These are phyloP conservation scores for Colletotrichum lini DNA, from an alignment of 2,329 filamentous ascomycete species.

Conservation along the genomic window DNA sequence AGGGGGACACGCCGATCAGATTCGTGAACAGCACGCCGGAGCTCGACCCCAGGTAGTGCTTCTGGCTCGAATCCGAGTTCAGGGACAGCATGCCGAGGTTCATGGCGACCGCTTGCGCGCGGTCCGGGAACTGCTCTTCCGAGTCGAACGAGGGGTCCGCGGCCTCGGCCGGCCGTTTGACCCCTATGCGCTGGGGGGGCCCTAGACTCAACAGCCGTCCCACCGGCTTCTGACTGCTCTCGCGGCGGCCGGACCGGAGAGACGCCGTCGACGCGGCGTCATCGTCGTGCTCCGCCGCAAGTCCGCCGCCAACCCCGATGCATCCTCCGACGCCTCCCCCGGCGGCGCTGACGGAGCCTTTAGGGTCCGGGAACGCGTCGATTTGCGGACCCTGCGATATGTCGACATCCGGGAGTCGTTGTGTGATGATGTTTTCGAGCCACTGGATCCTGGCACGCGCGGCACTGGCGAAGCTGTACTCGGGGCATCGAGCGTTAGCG, in stretches of 20 bases:
- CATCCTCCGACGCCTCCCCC: constrained; percentile 4
- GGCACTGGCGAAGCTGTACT: constrained; percentile 43
- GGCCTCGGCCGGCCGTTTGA: constrained; percentile 30
- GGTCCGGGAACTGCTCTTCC: constrained; percentile 63
- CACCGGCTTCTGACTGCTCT: constrained; percentile 1
- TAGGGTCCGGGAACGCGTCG: constrained; percentile 44
- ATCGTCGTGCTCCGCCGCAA: constrained; percentile 24
- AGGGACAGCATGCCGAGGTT: constrained; percentile 55
- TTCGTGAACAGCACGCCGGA: constrained; percentile 54
- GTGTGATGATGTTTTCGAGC: constrained; percentile 51
- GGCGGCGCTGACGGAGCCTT: constrained; percentile 22
- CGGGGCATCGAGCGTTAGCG: constrained; percentile 7
- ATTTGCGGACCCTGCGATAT: constrained; percentile 48
- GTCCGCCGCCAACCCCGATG: too few relatives aligned
- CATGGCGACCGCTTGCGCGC: constrained; percentile 57
- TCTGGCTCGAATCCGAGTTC: constrained; percentile 54
- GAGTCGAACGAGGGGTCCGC: constrained; percentile 58
- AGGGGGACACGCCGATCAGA: constrained; percentile 45
- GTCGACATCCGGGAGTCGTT: constrained; percentile 49
- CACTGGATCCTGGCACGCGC: constrained; percentile 52
- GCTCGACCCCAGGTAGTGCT: constrained; percentile 55
- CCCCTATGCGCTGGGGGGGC: neutral
- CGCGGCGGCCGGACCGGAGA: constrained; percentile 14
- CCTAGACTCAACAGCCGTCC: constrained; percentile 8
- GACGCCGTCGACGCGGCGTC: constrained; percentile 35